Evolutionary conservation across 257 asterid species (phyloP), one percentile per base, ranked within the genome.

Genomic region (Rauvolfia tetraphylla): DNA sequence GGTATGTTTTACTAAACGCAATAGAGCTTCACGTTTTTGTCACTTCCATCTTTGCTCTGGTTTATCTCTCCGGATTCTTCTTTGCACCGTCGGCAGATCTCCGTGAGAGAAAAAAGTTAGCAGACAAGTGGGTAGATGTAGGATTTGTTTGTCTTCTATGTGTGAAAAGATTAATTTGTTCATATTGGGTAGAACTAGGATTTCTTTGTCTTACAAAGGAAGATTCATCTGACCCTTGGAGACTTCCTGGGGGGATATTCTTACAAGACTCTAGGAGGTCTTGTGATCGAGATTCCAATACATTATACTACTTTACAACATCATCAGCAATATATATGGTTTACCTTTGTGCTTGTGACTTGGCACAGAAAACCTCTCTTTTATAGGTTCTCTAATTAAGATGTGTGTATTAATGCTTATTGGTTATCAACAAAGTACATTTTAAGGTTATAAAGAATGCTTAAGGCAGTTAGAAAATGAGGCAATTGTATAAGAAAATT

Each of bases 331-430:
- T n/a, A 23, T 41, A 41, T 41, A 41, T 41, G 10, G 53, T 10
- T 46, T 57, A 73, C 29, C 56, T 39, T 56, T 68, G 13, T 22
- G 20, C 23, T 14, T 3, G 61, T 74, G 71, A 61, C 78, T 74
- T 10, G 58, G 72, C 59, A 44, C 5, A 44, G 29, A 2, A 15
- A 14, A 25, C 38, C 25, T 22, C 68, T 71, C n/a, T 14, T 49
- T 3, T 34, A 20, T 25, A 41, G 44, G 3, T 41, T 8, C 44
- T n/a, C n/a, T n/a, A n/a, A n/a, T n/a, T 3, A 0, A 31, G 11
- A 4, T 8, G 38, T 17, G 22, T 54, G 25, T n/a, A 69, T 14
- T 70, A 8, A 7, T 44, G 11, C 14, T 44, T 7, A 44, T 44
- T 1, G 49, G 5, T 18, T 12, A 38, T 38, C 4, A 20, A 34